Percentiles rank a stretch among this genome's conserved stretches.
Evolutionary conservation across 1,139 yeast genomes (phyloP).

Genomic region (Geotrichum restrictum): DNA sequence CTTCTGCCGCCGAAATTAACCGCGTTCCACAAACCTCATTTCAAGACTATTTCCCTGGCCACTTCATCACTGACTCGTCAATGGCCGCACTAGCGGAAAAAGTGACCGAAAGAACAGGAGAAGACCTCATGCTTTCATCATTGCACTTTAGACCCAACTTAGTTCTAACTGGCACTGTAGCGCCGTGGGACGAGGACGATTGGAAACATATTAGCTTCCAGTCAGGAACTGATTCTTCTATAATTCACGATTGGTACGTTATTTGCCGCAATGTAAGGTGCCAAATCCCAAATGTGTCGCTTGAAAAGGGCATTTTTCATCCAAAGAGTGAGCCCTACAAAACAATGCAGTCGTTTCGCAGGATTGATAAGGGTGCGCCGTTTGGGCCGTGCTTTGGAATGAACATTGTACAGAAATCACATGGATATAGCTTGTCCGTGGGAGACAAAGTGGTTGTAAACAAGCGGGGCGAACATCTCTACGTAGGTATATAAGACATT

Average conservation of each 20-base stretch:
- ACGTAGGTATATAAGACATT: not conserved
- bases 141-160: conserved; percentile 44
- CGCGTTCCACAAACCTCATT: conserved; percentile 33
- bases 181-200: conserved; percentile 41
- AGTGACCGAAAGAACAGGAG: conserved; percentile 26
- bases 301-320: conserved; percentile 37
- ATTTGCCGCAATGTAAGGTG: conserved; percentile 42
- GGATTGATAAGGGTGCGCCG: conserved; percentile 40
- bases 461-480: conserved; percentile 15
- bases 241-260: conserved; percentile 33
- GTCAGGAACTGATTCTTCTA: not conserved
- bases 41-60: conserved; percentile 47
- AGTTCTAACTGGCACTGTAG: conserved; percentile 35
- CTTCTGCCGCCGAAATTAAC: conserved; percentile 14
- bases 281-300: conserved; percentile 42
- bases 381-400: conserved; percentile 42
- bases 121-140: conserved; percentile 20
- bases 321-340: conserved; percentile 37
- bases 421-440: conserved; percentile 31
- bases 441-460: conserved; percentile 34
- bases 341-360: conserved; percentile 39
- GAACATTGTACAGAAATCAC: conserved; percentile 36
- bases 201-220: conserved; percentile 38
- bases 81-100: conserved; percentile 25
- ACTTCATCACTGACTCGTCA: conserved; percentile 40